phyloP scores from a whole-genome alignment of 768 basidiomycete genomes.

The Lanmaoa pseudosensibilis region DNA sequence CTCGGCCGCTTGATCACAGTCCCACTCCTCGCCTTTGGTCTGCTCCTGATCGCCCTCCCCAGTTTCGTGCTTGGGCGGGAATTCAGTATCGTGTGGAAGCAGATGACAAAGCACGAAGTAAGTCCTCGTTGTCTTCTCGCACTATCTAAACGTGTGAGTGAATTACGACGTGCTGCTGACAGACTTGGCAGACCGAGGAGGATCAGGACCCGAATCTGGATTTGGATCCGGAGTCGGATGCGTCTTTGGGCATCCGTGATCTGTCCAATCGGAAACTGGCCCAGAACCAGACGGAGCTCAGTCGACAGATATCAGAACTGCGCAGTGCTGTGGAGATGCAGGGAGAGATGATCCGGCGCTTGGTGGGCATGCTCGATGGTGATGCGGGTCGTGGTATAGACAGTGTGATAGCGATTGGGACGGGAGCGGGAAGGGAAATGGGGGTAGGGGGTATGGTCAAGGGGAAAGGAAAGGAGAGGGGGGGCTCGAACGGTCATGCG shows the following conservation, averaged over 20 bases:
- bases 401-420: not conserved
- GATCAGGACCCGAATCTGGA: not conserved
- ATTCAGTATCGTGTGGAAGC: conserved; percentile 88
- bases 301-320: conserved; percentile 62
- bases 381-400: not conserved
- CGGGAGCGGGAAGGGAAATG: not conserved
- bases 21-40: conserved; percentile 82
- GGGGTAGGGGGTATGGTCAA: not conserved
- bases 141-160: not conserved
- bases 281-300: conserved; percentile 66
- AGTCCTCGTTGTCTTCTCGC: conserved; percentile 7
- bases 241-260: conserved; percentile 33
- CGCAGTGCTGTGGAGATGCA: conserved; percentile 57
- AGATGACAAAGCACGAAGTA: conserved; percentile 58
- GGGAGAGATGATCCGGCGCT: conserved; percentile 45
- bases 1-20: conserved; percentile 85
- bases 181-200: conserved; percentile 1
- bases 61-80: conserved; percentile 91
- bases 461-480: conserved; percentile 18
- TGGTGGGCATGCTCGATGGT: conserved; percentile 21
- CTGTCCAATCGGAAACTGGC: conserved; percentile 60
- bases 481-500: not conserved
- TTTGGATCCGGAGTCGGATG: conserved; percentile 1
- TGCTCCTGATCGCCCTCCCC: conserved; percentile 86
- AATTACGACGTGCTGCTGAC: not conserved